Conservation (phyloP, 2,329 filamentous ascomycete genomes). For the Arthrobotrys megalospora region DNA sequence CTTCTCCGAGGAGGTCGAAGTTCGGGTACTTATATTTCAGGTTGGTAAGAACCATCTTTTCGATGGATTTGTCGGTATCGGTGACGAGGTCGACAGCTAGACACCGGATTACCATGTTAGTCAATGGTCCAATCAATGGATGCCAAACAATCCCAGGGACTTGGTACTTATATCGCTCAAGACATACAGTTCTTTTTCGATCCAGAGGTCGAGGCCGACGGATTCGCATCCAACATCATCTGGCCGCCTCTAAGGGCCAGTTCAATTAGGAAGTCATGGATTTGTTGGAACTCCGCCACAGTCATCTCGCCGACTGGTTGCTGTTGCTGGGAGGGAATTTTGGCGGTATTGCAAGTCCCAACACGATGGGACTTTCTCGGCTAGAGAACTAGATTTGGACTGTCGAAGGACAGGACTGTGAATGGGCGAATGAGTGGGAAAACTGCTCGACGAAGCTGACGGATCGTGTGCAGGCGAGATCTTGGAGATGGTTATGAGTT, state of each 20-base stretch:
- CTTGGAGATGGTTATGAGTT: constrained; percentile 12
- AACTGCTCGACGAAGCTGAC: constrained; percentile 3
- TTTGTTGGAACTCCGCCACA: constrained; percentile 55
- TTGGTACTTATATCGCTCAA: background rate
- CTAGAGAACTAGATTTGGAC: constrained; percentile 18
- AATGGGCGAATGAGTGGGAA: constrained; percentile 5
- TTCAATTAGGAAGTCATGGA: constrained; percentile 75
- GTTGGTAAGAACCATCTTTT: constrained; percentile 74
- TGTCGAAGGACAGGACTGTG: background rate
- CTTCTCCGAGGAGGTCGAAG: constrained; percentile 80
- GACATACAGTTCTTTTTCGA: constrained; percentile 77
- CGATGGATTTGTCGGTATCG: constrained; percentile 77
- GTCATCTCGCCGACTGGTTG: constrained; percentile 58
- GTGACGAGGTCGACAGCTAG: constrained; percentile 79
- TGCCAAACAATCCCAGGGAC: background rate
- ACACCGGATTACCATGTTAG: constrained; percentile 51
- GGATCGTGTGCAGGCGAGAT: constrained; percentile 7
- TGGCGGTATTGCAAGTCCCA: constrained; percentile 55
- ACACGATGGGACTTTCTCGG: constrained; percentile 56
- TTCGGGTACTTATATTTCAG: constrained; percentile 73
- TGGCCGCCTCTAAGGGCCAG: constrained; percentile 76
- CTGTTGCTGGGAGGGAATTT: constrained; percentile 59
- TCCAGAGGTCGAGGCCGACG: constrained; percentile 72
- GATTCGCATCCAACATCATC: constrained; percentile 61
- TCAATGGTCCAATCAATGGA: background rate